Percentiles rank a stretch among this genome's conserved stretches.
phyloP scores from a whole-genome alignment of 345 rosid species.

The Zanthoxylum bungeanum region DNA sequence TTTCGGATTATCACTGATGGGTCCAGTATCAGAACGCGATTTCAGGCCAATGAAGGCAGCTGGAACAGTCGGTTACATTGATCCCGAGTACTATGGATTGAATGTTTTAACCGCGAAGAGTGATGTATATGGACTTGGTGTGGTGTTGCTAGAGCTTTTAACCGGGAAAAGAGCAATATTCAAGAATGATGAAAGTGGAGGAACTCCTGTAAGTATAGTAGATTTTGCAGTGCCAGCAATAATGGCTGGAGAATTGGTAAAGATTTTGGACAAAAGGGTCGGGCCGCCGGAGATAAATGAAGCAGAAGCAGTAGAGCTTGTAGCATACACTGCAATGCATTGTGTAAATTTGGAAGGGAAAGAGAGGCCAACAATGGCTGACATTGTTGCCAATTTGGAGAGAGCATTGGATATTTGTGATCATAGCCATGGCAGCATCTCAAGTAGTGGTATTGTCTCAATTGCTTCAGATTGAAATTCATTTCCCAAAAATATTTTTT shows the following conservation, averaged over 20 bases:
- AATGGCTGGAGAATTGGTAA: conserved; percentile 34
- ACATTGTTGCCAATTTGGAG: conserved; percentile 66
- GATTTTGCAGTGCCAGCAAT: conserved; percentile 68
- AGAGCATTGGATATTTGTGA: conserved; percentile 63
- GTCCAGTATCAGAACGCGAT: conserved; percentile 48
- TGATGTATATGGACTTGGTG: conserved; percentile 88
- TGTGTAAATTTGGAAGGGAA: conserved; percentile 75
- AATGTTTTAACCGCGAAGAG: conserved; percentile 79
- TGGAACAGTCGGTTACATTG: conserved; percentile 89
- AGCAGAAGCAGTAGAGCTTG: conserved; percentile 80
- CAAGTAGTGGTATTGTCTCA: conserved; percentile 47
- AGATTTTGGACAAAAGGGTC: conserved; percentile 61
- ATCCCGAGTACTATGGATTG: conserved; percentile 87
- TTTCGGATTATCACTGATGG: conserved; percentile 76
- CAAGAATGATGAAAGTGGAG: conserved; percentile 39
- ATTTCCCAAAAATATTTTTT: neutral
- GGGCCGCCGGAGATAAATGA: conserved; percentile 51
- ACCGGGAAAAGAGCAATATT: conserved; percentile 78
- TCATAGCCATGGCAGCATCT: conserved; percentile 73
- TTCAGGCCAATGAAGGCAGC: conserved; percentile 62
- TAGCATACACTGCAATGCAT: conserved; percentile 72
- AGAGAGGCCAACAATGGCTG: conserved; percentile 63
- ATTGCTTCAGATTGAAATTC: conserved; percentile 49
- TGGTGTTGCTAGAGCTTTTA: conserved; percentile 69
- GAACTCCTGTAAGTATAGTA: conserved; percentile 53